Percentiles rank a stretch among this genome's conserved stretches.
These are phyloP conservation scores for Aspergillus pseudoterreus DNA, from an alignment of 2,329 filamentous ascomycete species.

Conservation along the genomic window DNA sequence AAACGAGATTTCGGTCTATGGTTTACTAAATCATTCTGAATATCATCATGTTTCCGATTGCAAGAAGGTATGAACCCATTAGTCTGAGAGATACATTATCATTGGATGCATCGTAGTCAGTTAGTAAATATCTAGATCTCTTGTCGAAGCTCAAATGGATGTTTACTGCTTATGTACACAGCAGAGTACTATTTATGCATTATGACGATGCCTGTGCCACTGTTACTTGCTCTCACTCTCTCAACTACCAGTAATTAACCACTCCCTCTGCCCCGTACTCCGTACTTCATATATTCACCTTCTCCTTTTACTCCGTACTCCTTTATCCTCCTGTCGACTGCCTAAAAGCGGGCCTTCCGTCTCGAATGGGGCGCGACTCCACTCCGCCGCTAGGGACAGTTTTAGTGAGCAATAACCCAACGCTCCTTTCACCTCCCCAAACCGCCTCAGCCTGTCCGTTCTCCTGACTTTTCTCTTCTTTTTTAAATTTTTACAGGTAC, in stretches of 20 bases:
- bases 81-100: too few relatives aligned
- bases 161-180: too few relatives aligned
- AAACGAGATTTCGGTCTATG: too few relatives aligned
- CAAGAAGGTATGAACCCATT: too few relatives aligned
- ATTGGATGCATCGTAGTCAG: too few relatives aligned
- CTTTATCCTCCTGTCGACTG: background rate
- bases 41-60: too few relatives aligned
- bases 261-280: too few relatives aligned
- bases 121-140: too few relatives aligned
- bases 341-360: conserved; percentile 25
- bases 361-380: conserved; percentile 25
- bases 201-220: too few relatives aligned
- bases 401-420: conserved; percentile 7
- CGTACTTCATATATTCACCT: background rate
- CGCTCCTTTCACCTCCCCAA: conserved; percentile 22
- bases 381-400: conserved; percentile 23
- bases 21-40: too few relatives aligned
- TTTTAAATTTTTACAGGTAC: background rate
- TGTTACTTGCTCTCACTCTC: background rate
- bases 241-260: background rate
- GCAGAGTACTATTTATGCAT: too few relatives aligned
- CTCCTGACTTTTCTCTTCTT: background rate
- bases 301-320: background rate
- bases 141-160: too few relatives aligned
- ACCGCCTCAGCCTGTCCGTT: conserved; percentile 8